Evolutionary conservation across 441 rosid species (phyloP).

Genomic region (Adansonia gregorii): DNA sequence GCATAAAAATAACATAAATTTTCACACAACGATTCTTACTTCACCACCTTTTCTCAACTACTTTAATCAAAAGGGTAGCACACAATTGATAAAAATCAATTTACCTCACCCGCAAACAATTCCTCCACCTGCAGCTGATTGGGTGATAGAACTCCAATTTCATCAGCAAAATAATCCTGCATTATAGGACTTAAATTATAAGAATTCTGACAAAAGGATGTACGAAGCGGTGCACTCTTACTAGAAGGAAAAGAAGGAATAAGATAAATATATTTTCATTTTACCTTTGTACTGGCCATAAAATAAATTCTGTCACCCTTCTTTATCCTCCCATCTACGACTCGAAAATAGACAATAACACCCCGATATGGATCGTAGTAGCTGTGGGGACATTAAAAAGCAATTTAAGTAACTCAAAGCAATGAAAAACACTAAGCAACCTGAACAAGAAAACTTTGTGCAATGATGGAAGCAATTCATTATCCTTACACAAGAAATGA

Average conservation of each 20-base stretch:
- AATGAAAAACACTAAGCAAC: background rate
- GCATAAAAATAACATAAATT: background rate
- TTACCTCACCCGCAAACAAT: constrained; percentile 96
- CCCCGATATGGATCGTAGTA: constrained; percentile 98
- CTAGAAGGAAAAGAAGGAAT: constrained; percentile 1
- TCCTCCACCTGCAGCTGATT: constrained; percentile 90
- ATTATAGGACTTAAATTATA: constrained; percentile 32
- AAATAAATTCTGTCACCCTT: constrained; percentile 90
- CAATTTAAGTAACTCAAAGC: background rate
- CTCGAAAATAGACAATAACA: constrained; percentile 94
- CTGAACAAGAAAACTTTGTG: constrained; percentile 9
- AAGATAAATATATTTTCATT: constrained; percentile 2
- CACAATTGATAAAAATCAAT: constrained; percentile 19
- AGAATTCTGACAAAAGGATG: background rate
- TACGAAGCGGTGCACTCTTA: background rate
- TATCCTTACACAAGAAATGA: background rate
- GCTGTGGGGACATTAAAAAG: constrained; percentile 50
- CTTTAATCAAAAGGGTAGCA: background rate
- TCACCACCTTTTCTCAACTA: background rate
- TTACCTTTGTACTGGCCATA: constrained; percentile 95
- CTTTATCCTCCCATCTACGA: constrained; percentile 86
- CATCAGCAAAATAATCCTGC: constrained; percentile 93
- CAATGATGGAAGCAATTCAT: background rate
- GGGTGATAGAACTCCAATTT: constrained; percentile 94
- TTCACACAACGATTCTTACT: background rate